Evolutionary conservation across 495 filamentous ascomycete species (phyloP).

Genomic region (Penicillium atrosanguineum): DNA sequence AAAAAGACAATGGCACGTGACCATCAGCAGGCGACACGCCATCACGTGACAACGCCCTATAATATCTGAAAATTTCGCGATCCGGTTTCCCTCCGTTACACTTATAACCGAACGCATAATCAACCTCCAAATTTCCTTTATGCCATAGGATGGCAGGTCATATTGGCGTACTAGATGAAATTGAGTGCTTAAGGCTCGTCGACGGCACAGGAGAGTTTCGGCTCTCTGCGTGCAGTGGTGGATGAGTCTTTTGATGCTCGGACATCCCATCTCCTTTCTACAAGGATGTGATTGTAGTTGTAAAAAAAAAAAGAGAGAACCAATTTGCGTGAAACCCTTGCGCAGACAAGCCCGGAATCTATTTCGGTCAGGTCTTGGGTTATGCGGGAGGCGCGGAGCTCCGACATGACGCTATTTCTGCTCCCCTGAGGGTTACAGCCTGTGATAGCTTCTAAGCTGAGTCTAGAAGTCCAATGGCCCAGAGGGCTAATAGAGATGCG

Average conservation of each 20-base stretch:
- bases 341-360: not conserved
- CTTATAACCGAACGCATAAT: slow-evolving; percentile 54
- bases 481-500: not conserved
- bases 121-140: slow-evolving; percentile 47
- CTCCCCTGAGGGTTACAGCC: not conserved
- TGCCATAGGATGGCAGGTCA: slow-evolving; percentile 50
- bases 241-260: slow-evolving; percentile 43
- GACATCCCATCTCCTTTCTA: slow-evolving; percentile 25
- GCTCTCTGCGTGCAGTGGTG: slow-evolving; percentile 33
- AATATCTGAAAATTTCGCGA: not conserved
- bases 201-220: slow-evolving; percentile 28
- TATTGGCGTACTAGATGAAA: slow-evolving; percentile 54
- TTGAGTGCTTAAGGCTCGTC: slow-evolving; percentile 32
- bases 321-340: not conserved
- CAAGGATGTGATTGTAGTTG: not conserved
- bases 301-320: not conserved
- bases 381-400: not conserved
- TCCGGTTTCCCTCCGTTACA: slow-evolving; percentile 31
- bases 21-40: not conserved
- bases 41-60: slow-evolving; percentile 19
- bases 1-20: slow-evolving; percentile 12
- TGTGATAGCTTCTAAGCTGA: not conserved
- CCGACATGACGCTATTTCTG: not conserved
- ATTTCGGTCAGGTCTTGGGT: not conserved
- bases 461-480: not conserved